Conservation (phyloP, 176 grass and related monocot genomes). For the Eleusine indica region DNA sequence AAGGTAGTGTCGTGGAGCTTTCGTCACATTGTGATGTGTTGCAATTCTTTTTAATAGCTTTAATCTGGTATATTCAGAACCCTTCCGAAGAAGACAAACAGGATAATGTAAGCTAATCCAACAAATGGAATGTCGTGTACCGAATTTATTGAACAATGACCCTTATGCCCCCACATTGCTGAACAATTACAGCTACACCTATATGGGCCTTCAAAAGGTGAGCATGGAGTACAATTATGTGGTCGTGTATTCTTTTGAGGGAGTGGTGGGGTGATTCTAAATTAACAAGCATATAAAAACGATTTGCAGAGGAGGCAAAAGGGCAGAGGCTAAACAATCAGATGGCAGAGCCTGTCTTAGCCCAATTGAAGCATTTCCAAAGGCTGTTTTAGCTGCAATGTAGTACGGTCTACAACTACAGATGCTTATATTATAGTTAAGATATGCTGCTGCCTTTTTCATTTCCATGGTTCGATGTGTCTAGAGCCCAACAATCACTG, state of each 20-base stretch:
- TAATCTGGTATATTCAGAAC: slow-evolving; percentile 1
- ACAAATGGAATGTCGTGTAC: slow-evolving; percentile 35
- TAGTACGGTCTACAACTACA: background rate
- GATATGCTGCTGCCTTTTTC: background rate
- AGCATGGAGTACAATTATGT: slow-evolving; percentile 52
- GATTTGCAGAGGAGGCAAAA: slow-evolving; percentile 32
- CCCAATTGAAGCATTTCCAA: slow-evolving; percentile 36
- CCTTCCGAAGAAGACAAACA: slow-evolving; percentile 29
- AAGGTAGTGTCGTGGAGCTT: background rate
- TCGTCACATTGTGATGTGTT: slow-evolving; percentile 21
- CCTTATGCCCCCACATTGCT: background rate
- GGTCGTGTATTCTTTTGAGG: slow-evolving; percentile 80
- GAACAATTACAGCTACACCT: slow-evolving; percentile 43
- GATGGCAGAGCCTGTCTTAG: slow-evolving; percentile 53
- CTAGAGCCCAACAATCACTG: slow-evolving; percentile 9
- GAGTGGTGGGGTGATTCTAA: slow-evolving; percentile 53
- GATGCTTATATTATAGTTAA: slow-evolving; percentile 16
- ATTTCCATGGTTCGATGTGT: slow-evolving; percentile 29
- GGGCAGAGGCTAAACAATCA: slow-evolving; percentile 37
- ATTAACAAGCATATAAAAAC: slow-evolving; percentile 5
- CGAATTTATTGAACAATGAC: background rate
- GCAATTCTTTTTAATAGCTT: slow-evolving; percentile 17
- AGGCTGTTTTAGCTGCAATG: slow-evolving; percentile 39
- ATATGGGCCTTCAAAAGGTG: slow-evolving; percentile 50
- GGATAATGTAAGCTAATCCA: slow-evolving; percentile 42